Percentiles rank a stretch among this genome's conserved stretches.
phyloP scores from a whole-genome alignment of 257 asterid genomes.

The Scutellaria minor region DNA sequence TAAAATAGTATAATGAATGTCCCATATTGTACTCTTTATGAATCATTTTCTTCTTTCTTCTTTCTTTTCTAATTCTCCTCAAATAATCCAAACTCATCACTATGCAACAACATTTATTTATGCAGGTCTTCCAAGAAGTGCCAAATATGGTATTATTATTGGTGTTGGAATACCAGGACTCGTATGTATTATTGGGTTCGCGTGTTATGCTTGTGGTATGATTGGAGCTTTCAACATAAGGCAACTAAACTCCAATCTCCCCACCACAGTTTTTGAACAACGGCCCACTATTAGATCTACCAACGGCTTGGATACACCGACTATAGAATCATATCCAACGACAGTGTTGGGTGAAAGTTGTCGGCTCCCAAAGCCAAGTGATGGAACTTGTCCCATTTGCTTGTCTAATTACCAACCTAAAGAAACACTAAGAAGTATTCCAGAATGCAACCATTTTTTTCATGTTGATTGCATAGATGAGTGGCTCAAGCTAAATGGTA shows the following conservation, averaged over 20 bases:
- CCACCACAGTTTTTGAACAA: conserved; percentile 37
- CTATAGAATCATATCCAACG: conserved; percentile 76
- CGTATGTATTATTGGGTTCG: conserved; percentile 58
- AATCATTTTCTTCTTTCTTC: too few relatives aligned
- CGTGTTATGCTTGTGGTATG: conserved; percentile 51
- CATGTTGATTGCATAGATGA: conserved; percentile 78
- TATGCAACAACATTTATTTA: too few relatives aligned
- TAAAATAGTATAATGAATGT: too few relatives aligned
- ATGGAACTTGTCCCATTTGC: conserved; percentile 75
- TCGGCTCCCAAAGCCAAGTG: conserved; percentile 61
- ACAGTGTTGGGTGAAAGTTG: conserved; percentile 72
- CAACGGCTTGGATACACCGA: conserved; percentile 61
- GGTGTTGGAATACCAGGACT: conserved; percentile 81
- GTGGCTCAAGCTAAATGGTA: conserved; percentile 84
- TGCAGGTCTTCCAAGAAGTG: conserved; percentile 74
- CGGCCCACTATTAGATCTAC: conserved; percentile 36
- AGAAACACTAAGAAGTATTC: conserved; percentile 68
- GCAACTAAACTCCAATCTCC: conserved; percentile 35
- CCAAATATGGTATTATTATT: conserved; percentile 63
- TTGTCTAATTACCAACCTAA: conserved; percentile 68
- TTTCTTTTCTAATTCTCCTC: too few relatives aligned
- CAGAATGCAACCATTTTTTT: conserved; percentile 81
- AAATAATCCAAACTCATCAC: too few relatives aligned
- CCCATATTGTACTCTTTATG: too few relatives aligned
- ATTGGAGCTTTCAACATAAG: conserved; percentile 31